Base-by-base conservation (phyloP, 768 basidiomycete genomes). In the Mycena crocata region DNA sequence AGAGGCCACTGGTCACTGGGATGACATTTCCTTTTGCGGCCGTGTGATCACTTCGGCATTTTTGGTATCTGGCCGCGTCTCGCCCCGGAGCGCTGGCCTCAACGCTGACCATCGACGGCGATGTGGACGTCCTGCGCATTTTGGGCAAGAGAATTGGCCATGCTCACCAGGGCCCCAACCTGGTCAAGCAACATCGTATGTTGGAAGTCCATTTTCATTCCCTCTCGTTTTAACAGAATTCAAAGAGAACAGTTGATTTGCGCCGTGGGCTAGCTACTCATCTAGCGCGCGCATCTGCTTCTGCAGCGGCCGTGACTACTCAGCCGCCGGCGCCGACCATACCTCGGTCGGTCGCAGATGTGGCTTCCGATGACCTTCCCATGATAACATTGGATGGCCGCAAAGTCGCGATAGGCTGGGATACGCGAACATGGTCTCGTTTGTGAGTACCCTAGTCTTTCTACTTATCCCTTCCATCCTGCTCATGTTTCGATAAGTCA, bases 361-460 rank as follows among this genome's bases (percentile, higher is more conserved):
- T 80, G 21, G 70, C 69, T 3, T 65, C 74, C 23, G 83, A 84
- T 60, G 82, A 86, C 73, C 72, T 87, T 9, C 89, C 89, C 5
- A 83, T 85, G 55, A 79, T 85, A 35, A 89, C 83, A 61, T 82
- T 83, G 51, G 89, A 90, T 65, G 88, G 86, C 23, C 78, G 77
- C 13, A 87, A 89, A 68, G 87, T 94, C 3, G 84, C 88, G 10
- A 80, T 95, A 37, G 86, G 90, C 7, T 95, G 94, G 93, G 84
- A 92, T 66, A 85, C 88, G 13, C 83, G 85, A 64, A 85, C 81
- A 2, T 91, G 89, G 87, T 93, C 93, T 3, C 83, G 89, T 78
- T 96, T 91, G 94, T 95, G 75, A 68, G 92, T 84, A 52, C 8
- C 46, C 31, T 32, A 6, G 39, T 32, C 21, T 46, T 10, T 8